These are phyloP conservation scores for Cryphonectria parasitica DNA, from an alignment of 2,329 filamentous ascomycete species.

Conservation along the genomic window DNA sequence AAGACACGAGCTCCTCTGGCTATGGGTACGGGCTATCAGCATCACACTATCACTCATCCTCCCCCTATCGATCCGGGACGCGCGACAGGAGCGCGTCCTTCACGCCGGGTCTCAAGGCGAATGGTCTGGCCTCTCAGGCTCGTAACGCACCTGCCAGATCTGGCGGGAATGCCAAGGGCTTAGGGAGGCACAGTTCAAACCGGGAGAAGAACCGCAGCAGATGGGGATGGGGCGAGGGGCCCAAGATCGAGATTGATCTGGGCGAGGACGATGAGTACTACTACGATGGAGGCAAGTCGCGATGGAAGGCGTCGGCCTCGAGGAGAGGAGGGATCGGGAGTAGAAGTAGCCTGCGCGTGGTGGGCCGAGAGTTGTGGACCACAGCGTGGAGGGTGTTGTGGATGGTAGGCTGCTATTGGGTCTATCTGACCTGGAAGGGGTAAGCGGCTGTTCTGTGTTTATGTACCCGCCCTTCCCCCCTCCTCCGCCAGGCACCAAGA, in stretches of 20 bases:
- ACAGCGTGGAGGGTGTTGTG: conserved; percentile 65
- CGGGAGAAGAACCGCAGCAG: conserved; percentile 34
- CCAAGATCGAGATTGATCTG: conserved; percentile 58
- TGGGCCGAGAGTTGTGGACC: conserved; percentile 63
- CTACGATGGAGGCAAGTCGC: conserved; percentile 48
- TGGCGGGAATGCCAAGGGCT: conserved; percentile 35
- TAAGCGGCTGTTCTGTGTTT: conserved; percentile 39
- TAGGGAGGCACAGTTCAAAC: conserved; percentile 50
- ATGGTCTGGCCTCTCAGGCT: conserved; percentile 30
- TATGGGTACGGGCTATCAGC: conserved; percentile 39
- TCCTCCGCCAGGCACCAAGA: neutral
- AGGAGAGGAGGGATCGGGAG: conserved; percentile 25
- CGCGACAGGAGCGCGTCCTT: conserved; percentile 34
- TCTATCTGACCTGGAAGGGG: conserved; percentile 67
- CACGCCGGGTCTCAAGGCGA: conserved; percentile 30
- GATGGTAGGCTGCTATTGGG: conserved; percentile 68
- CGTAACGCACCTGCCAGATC: conserved; percentile 35
- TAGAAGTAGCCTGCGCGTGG: conserved; percentile 47
- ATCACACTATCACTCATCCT: conserved; percentile 39
- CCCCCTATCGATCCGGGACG: conserved; percentile 32
- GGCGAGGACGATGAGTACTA: conserved; percentile 48
- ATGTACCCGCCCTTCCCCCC: neutral
- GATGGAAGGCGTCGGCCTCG: conserved; percentile 37
- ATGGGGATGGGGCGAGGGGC: conserved; percentile 38
- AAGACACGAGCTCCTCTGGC: conserved; percentile 40